Evolutionary conservation across 805 yeast genomes (phyloP), one percentile per base, ranked within the genome.

Genomic region (Schwanniomyces sp.): DNA sequence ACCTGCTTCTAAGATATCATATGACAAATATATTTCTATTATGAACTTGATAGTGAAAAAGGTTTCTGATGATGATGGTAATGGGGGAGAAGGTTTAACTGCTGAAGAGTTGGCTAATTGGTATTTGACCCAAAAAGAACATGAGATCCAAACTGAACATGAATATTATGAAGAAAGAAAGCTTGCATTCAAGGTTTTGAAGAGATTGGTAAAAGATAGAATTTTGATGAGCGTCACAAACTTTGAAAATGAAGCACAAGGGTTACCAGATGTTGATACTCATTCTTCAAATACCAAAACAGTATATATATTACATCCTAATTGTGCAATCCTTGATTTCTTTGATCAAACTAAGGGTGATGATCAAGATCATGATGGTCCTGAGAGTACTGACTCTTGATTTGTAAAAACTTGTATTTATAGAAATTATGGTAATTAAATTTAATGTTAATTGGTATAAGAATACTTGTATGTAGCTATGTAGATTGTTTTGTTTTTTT

Each of bases 11-110:
- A 21, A 18, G 14, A 82, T 94, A 45, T 76, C 96, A 1, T 90
- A 90, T 63, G 97, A 92, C 61, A 88, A 87, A 64, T 92, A 90
- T 64, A 85, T 87, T 26, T 77, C 84, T 40, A 88, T 91, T 75
- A 88, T 89, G 85, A 88, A 89, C 62, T 66, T 85, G 50, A 73
- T 91, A 53, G 91, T 91, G 25, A 80, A 81, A 56, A 69, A 68
- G 41, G 80, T 86, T 9, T 74, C 81, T n/a, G 81, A 79, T 46
- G 79, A 78, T 49, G 84, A 81, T 49, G 73, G 64, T 41, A 74
- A 63, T 11, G 74, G 67, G 9, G 74, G 79, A 4, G 78, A 74
- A 25, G 96, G 95, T 7, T 68, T 88, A 47, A 80, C 87, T 0
- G 85, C 83, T 4, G 81, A 79, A 6, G 83, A 82, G 32, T 70